phyloP scores from a whole-genome alignment of 805 yeast species.

The Komagataella phaffii region DNA sequence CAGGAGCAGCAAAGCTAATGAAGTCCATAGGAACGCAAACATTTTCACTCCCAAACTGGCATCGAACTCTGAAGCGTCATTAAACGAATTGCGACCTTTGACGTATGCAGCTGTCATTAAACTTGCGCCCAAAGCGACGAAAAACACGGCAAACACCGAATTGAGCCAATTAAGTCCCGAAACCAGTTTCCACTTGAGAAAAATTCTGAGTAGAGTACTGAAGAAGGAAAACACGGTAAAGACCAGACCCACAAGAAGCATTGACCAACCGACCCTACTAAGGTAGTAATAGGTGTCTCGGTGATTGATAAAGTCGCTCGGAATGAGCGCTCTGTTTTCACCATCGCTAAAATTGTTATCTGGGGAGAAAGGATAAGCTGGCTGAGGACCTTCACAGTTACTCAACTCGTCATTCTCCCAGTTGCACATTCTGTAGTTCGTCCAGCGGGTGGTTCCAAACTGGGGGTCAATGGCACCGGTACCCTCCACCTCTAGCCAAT shows the following conservation, averaged over 20 bases:
- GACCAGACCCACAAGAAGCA: slow-evolving; percentile 41
- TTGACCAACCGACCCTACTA: slow-evolving; percentile 57
- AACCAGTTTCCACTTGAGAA: slow-evolving; percentile 19
- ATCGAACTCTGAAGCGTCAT: slow-evolving; percentile 19
- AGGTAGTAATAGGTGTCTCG: slow-evolving; percentile 47
- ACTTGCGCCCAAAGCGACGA: slow-evolving; percentile 30
- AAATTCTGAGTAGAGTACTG: neutral
- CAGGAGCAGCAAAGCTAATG: slow-evolving; percentile 16
- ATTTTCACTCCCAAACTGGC: slow-evolving; percentile 33
- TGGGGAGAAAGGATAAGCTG: slow-evolving; percentile 86
- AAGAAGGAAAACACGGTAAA: slow-evolving; percentile 36
- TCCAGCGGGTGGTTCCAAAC: slow-evolving; percentile 54
- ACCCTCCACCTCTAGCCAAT: slow-evolving; percentile 75
- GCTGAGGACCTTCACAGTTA: slow-evolving; percentile 37
- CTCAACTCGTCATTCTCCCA: slow-evolving; percentile 27
- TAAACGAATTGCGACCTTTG: slow-evolving; percentile 36
- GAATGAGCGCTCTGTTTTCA: slow-evolving; percentile 21
- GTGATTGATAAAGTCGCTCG: slow-evolving; percentile 32
- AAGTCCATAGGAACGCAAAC: slow-evolving; percentile 56
- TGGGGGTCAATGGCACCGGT: slow-evolving; percentile 31
- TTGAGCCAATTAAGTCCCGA: slow-evolving; percentile 9
- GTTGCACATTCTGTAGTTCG: slow-evolving; percentile 53
- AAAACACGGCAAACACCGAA: slow-evolving; percentile 22
- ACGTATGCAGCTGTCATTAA: slow-evolving; percentile 42
- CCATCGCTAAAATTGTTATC: slow-evolving; percentile 45